These are phyloP conservation scores for Scheffersomyces cryptocercus DNA, from an alignment of 1,139 yeast species.

Conservation along the genomic window DNA sequence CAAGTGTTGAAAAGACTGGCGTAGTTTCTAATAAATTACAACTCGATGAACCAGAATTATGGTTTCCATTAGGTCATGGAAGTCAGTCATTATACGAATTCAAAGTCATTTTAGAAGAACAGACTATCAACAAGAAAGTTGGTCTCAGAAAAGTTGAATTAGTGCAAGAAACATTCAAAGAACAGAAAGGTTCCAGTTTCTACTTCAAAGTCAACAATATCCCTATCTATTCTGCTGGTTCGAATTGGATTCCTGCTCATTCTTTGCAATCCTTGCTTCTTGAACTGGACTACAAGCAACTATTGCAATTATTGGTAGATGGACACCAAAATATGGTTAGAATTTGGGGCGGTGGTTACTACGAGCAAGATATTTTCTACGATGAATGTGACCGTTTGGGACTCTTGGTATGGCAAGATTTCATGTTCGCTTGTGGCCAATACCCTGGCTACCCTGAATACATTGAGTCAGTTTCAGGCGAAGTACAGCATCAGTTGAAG, in stretches of 20 bases:
- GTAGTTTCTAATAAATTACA: not conserved
- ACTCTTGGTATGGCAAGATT: conserved; percentile 51
- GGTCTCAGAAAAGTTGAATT: conserved; percentile 43
- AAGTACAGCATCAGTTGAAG: conserved; percentile 33
- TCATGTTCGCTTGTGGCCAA: conserved; percentile 55
- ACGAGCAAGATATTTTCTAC: conserved; percentile 43
- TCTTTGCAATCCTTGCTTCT: conserved; percentile 33
- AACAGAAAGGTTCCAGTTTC: conserved; percentile 22
- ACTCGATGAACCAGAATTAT: conserved; percentile 27
- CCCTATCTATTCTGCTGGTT: conserved; percentile 40
- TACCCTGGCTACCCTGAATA: conserved; percentile 40
- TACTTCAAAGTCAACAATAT: conserved; percentile 41
- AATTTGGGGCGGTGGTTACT: conserved; percentile 53
- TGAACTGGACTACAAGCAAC: conserved; percentile 30
- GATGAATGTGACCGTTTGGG: conserved; percentile 45
- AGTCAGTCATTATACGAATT: conserved; percentile 32
- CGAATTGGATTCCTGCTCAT: conserved; percentile 53
- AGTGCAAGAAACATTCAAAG: conserved; percentile 32
- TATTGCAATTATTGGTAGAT: conserved; percentile 31
- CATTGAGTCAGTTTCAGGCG: conserved; percentile 29
- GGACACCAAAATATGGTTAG: conserved; percentile 49
- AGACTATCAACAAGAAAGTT: conserved; percentile 14
- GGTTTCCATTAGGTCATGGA: conserved; percentile 47
- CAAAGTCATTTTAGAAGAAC: conserved; percentile 8
- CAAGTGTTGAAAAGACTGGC: not conserved